Conservation (phyloP, 73 alveolate genomes). For the Blepharisma stoltei region DNA sequence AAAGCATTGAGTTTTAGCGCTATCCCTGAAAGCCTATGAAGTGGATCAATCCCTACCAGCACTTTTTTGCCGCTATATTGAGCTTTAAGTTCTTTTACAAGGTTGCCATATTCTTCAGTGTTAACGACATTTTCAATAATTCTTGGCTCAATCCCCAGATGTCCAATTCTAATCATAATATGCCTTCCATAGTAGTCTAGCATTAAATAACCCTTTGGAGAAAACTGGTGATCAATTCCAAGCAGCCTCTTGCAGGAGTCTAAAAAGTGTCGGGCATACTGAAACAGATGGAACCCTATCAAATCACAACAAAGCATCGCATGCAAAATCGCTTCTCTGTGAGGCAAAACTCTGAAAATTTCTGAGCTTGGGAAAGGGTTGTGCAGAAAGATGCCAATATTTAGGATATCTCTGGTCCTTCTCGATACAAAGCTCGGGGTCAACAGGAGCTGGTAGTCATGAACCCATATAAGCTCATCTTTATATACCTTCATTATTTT, state of each 20-base stretch:
- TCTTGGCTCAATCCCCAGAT: conserved; percentile 69
- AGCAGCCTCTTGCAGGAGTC: conserved; percentile 67
- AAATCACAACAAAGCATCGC: conserved; percentile 67
- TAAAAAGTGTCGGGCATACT: conserved; percentile 77
- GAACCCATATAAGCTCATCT: conserved; percentile 51
- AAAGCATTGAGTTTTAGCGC: conserved; percentile 43
- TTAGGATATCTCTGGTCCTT: conserved; percentile 21
- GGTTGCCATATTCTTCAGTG: conserved; percentile 29
- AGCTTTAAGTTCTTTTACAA: neutral
- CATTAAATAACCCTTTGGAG: conserved; percentile 40
- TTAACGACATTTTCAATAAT: conserved; percentile 51
- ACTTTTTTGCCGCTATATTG: conserved; percentile 29
- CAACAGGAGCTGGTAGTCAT: conserved; percentile 57
- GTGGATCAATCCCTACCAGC: conserved; percentile 51
- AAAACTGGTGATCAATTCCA: conserved; percentile 59
- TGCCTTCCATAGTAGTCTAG: conserved; percentile 76
- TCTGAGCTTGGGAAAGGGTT: conserved; percentile 62
- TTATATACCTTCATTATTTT: conserved; percentile 16
- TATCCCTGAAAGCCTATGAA: conserved; percentile 56
- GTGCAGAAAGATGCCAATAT: conserved; percentile 56
- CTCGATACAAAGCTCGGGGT: conserved; percentile 47
- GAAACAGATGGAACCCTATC: conserved; percentile 83
- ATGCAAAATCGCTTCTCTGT: conserved; percentile 47
- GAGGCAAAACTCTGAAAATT: conserved; percentile 46
- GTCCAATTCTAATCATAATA: conserved; percentile 68